These are phyloP conservation scores for Endotrypanum monterogeii DNA, from an alignment of 208 protist genomes.

Conservation along the genomic window DNA sequence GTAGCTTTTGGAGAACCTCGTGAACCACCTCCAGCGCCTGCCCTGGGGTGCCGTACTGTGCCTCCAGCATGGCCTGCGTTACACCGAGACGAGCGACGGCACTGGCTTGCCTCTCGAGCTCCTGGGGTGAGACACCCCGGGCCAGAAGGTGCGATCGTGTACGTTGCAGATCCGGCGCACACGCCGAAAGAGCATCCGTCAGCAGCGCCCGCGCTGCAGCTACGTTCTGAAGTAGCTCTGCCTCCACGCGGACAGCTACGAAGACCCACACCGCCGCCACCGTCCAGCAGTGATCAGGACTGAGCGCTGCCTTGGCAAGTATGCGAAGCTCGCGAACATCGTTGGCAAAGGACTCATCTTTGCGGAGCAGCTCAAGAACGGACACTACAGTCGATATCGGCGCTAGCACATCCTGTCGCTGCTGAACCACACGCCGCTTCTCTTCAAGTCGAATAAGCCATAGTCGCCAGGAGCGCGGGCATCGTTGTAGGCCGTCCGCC, in stretches of 20 bases:
- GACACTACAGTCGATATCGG: background rate
- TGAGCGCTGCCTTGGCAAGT: slow-evolving; percentile 46
- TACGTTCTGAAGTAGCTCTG: slow-evolving; percentile 33
- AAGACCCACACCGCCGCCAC: slow-evolving; percentile 67
- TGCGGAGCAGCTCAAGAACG: slow-evolving; percentile 11
- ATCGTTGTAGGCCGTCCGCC: slow-evolving; percentile 25
- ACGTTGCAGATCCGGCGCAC: slow-evolving; percentile 16
- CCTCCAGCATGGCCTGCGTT: slow-evolving; percentile 34
- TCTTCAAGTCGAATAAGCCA: slow-evolving; percentile 77
- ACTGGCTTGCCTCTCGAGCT: slow-evolving; percentile 49
- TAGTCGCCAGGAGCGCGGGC: slow-evolving; percentile 53
- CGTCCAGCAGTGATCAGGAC: slow-evolving; percentile 44
- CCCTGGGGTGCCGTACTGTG: slow-evolving; percentile 29
- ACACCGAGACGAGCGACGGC: slow-evolving; percentile 39
- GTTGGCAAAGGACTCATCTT: slow-evolving; percentile 16
- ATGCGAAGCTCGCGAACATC: slow-evolving; percentile 39
- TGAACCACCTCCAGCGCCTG: slow-evolving; percentile 64
- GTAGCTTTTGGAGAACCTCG: slow-evolving; percentile 63
- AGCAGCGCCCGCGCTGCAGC: slow-evolving; percentile 40
- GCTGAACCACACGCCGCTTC: slow-evolving; percentile 19
- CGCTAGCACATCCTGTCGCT: slow-evolving; percentile 7
- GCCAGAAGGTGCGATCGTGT: slow-evolving; percentile 13
- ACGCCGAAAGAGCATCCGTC: slow-evolving; percentile 36
- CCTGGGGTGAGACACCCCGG: slow-evolving; percentile 20
- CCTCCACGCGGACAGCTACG: slow-evolving; percentile 60